Conservation (phyloP, 441 rosid genomes). For the Jatropha multifida region DNA sequence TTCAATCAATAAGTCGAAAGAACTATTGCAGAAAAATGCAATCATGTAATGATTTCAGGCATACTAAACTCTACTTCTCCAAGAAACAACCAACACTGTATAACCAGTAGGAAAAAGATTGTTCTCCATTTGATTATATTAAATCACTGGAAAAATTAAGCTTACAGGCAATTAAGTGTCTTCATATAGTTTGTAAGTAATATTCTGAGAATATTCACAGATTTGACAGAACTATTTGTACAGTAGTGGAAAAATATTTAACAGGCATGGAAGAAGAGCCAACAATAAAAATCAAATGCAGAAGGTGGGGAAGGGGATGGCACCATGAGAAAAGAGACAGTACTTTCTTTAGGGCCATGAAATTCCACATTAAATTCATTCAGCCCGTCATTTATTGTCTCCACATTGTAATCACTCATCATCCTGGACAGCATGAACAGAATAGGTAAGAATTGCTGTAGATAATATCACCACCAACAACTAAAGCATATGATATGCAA, state of each 20-base stretch:
- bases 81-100: background rate
- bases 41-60: background rate
- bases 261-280: slow-evolving; percentile 1
- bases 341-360: slow-evolving; percentile 84
- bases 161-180: background rate
- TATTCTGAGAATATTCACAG: background rate
- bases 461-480: slow-evolving; percentile 3
- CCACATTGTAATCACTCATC: slow-evolving; percentile 81
- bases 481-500: slow-evolving; percentile 12
- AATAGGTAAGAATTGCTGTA: slow-evolving; percentile 10
- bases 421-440: slow-evolving; percentile 45
- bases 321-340: slow-evolving; percentile 20
- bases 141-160: background rate
- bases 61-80: background rate
- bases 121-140: background rate
- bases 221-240: background rate
- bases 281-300: background rate
- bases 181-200: background rate
- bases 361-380: slow-evolving; percentile 72
- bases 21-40: background rate
- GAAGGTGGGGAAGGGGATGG: background rate
- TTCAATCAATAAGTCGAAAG: background rate
- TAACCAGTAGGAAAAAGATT: background rate
- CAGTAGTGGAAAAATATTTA: background rate
- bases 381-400: slow-evolving; percentile 70